These are phyloP conservation scores for Barnettozyma populi DNA, from an alignment of 805 yeast genomes.

Conservation along the genomic window DNA sequence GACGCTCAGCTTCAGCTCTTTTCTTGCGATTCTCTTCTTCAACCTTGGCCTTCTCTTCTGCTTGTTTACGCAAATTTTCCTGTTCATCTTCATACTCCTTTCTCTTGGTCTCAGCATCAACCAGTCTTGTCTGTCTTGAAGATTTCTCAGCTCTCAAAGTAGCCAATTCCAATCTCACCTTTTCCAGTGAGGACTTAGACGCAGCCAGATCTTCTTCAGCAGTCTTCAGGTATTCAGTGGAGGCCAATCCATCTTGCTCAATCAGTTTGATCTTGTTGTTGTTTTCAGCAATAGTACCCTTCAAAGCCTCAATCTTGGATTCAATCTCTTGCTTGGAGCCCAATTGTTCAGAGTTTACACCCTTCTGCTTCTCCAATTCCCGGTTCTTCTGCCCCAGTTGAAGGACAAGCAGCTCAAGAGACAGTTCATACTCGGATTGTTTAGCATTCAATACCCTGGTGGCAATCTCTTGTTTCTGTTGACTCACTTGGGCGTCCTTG, in stretches of 20 bases:
- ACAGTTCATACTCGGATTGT: slow-evolving; percentile 22
- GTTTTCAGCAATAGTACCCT: slow-evolving; percentile 18
- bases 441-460: slow-evolving; percentile 24
- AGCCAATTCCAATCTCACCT: slow-evolving; percentile 18
- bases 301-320: slow-evolving; percentile 15
- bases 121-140: slow-evolving; percentile 19
- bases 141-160: slow-evolving; percentile 18
- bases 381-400: slow-evolving; percentile 23
- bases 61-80: slow-evolving; percentile 12
- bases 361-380: slow-evolving; percentile 20
- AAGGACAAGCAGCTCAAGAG: slow-evolving; percentile 19
- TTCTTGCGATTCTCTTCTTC: slow-evolving; percentile 10
- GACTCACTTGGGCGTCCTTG: slow-evolving; percentile 17
- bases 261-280: slow-evolving; percentile 14
- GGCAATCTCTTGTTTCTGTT: slow-evolving; percentile 21
- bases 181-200: slow-evolving; percentile 14
- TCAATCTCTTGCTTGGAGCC: slow-evolving; percentile 18
- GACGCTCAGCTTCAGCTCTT: slow-evolving; percentile 36
- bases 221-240: slow-evolving; percentile 9
- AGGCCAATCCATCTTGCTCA: slow-evolving; percentile 11
- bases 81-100: slow-evolving; percentile 18
- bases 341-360: slow-evolving; percentile 13
- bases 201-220: slow-evolving; percentile 16
- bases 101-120: slow-evolving; percentile 22
- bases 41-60: slow-evolving; percentile 13